Percentiles rank a stretch among this genome's conserved stretches.
Evolutionary conservation across 2,329 filamentous ascomycete genomes (phyloP).

Genomic region (Alternaria rosae): DNA sequence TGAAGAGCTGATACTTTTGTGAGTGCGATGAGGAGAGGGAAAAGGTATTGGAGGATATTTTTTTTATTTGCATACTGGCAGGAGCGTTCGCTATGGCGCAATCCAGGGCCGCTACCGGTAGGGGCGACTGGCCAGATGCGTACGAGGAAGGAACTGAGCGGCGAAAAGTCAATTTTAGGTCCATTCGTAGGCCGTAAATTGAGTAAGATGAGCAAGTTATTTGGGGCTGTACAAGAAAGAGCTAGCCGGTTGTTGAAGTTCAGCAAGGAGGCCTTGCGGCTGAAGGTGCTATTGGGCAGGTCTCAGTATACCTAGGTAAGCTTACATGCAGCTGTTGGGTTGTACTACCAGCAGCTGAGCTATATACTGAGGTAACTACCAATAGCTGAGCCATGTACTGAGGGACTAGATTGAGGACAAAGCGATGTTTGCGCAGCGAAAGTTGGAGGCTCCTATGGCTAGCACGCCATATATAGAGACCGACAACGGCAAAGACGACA

Average conservation of each 20-base stretch:
- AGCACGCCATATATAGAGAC: not conserved
- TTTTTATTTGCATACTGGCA: not conserved
- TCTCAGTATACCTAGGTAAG: slow-evolving; percentile 22
- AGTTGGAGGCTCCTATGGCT: not conserved
- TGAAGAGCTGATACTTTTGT: not conserved
- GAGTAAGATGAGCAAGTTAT: not conserved
- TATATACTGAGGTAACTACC: not conserved
- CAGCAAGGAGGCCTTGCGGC: slow-evolving; percentile 6
- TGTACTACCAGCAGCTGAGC: slow-evolving; percentile 3
- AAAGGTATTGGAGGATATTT: not conserved
- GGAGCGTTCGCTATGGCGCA: not conserved
- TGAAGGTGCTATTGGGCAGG: slow-evolving; percentile 14
- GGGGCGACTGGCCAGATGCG: not conserved
- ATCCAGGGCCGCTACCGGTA: not conserved
- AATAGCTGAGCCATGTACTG: not conserved
- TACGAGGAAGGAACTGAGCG: not conserved
- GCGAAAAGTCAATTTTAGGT: not conserved
- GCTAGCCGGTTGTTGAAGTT: slow-evolving; percentile 2
- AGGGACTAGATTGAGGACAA: not conserved
- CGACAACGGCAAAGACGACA: not conserved
- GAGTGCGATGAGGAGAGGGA: not conserved
- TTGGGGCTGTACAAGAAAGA: slow-evolving; percentile 6
- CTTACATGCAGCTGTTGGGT: slow-evolving; percentile 12
- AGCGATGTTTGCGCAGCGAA: not conserved
- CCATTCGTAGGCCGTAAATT: not conserved